Evolutionary conservation across 495 filamentous ascomycete genomes (phyloP).

Genomic region (Aspergillus biplanus): DNA sequence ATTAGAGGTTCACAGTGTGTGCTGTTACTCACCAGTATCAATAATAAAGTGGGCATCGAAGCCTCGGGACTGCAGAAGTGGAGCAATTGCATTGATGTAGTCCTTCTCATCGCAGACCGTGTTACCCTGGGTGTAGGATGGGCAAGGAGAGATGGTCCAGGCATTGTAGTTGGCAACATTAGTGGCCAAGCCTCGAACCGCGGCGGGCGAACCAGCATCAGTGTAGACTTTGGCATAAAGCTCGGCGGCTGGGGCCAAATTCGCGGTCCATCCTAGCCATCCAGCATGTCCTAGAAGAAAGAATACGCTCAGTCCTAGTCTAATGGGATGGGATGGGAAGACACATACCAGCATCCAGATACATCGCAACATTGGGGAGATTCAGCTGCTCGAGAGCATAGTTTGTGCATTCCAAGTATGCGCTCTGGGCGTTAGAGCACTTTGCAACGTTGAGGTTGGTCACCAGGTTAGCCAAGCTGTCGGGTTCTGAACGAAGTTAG

Average conservation of each 20-base stretch:
- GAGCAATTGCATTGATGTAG: slow-evolving; percentile 69
- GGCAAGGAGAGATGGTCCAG: slow-evolving; percentile 52
- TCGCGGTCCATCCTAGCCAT: slow-evolving; percentile 83
- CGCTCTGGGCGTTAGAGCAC: slow-evolving; percentile 62
- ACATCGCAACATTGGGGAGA: slow-evolving; percentile 80
- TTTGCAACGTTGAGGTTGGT: slow-evolving; percentile 69
- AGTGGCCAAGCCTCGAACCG: slow-evolving; percentile 73
- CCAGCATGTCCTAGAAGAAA: slow-evolving; percentile 51
- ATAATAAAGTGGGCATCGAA: slow-evolving; percentile 76
- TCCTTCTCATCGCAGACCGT: slow-evolving; percentile 69
- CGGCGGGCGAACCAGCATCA: slow-evolving; percentile 62
- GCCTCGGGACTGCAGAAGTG: slow-evolving; percentile 60
- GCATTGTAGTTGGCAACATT: slow-evolving; percentile 82
- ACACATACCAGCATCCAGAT: slow-evolving; percentile 69
- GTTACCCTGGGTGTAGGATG: slow-evolving; percentile 49
- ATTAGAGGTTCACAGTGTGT: not conserved
- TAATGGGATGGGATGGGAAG: too few species aligned
- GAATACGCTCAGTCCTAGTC: not conserved
- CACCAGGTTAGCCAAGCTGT: slow-evolving; percentile 79
- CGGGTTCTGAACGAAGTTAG: slow-evolving; percentile 62
- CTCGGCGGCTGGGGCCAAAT: slow-evolving; percentile 71
- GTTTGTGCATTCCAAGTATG: slow-evolving; percentile 70
- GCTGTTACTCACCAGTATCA: slow-evolving; percentile 51
- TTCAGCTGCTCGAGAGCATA: slow-evolving; percentile 75
- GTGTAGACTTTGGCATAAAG: slow-evolving; percentile 71